Conservation (phyloP, 1,284 basidiomycete genomes). For the Stygiomarasmius scandens region DNA sequence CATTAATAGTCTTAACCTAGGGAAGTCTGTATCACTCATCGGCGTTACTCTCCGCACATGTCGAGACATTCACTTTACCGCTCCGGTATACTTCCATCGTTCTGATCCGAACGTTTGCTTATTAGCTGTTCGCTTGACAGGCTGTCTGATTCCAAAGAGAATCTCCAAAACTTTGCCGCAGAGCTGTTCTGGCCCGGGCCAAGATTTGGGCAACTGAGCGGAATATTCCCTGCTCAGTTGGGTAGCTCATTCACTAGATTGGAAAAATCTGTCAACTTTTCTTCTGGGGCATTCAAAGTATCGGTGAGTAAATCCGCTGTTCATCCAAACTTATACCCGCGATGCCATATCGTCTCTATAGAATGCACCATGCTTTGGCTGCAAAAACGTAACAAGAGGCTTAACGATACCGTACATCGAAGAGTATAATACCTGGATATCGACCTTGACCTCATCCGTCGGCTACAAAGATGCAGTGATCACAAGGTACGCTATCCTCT, state of each 20-base stretch:
- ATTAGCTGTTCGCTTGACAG: conserved; percentile 27
- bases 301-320: conserved; percentile 19
- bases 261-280: conserved; percentile 46
- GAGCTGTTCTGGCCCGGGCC: conserved; percentile 58
- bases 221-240: conserved; percentile 47
- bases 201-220: conserved; percentile 61
- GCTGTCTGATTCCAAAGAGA: conserved; percentile 39
- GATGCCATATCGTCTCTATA: conserved; percentile 13
- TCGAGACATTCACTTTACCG: conserved; percentile 68
- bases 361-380: conserved; percentile 35
- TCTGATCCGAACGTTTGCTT: conserved; percentile 6
- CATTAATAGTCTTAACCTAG: conserved; percentile 30
- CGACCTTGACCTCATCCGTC: conserved; percentile 14
- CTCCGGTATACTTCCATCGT: conserved; percentile 48
- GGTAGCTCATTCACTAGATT: conserved; percentile 25
- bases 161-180: conserved; percentile 48
- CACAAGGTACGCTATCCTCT: conserved; percentile 32
- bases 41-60: conserved; percentile 66
- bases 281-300: conserved; percentile 29
- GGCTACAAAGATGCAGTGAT: conserved; percentile 35
- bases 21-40: conserved; percentile 54
- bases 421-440: conserved; percentile 40
- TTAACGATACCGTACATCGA: conserved; percentile 40
- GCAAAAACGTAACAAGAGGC: conserved; percentile 60
- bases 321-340: conserved; percentile 3